Evolutionary conservation across 257 asterid species (phyloP), one percentile per base, ranked within the genome.

Genomic region (Solanum appendiculatum): DNA sequence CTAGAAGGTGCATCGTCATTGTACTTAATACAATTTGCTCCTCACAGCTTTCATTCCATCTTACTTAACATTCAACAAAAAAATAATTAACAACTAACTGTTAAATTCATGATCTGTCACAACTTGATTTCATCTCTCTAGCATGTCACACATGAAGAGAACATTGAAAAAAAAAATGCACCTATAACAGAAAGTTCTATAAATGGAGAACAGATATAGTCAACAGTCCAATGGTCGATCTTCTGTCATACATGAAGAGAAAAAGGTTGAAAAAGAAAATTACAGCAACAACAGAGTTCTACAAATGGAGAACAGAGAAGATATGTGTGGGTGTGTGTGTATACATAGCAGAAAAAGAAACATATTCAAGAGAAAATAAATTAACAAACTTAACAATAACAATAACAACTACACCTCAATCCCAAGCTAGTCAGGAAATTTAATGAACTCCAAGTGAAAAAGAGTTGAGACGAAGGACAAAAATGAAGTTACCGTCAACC

Each of bases 401-500:
- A 69, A n/a, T n/a, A n/a, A 69, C 77, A 36, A 73, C 82, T 73
- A 37, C 51, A 37, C 51, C 51, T 21, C 31, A 36, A 73, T 37
- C 20, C 82, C 82, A 73, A 73, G 51, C 16, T 73, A 36, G 82
- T 73, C 10, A 23, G 40, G 6, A 44, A 78, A 78, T 29, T 77
- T 78, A 16, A 42, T 13, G 14, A 85, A 72, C 37, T 34, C 21
- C 21, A 34, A 23, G 48, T 86, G 85, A 9, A 86, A 54, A 69
- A 69, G 18, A 81, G 68, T 81, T 81, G 42, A 51, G 74, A 46
- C 33, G 51, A 85, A 60, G 66, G 73, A 69, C 39, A 86, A 66
- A 86, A 40, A 89, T 82, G 85, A 77, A 82, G 77, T 82, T 66
- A 70, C 42, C 33, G 51, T 88, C 87, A 48, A 94, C 99, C 97